A percentile compares a stretch with the other conserved stretches of the same genome.
Conservation (phyloP, 176 grass and related monocot genomes). For the Oryza officinalis region DNA sequence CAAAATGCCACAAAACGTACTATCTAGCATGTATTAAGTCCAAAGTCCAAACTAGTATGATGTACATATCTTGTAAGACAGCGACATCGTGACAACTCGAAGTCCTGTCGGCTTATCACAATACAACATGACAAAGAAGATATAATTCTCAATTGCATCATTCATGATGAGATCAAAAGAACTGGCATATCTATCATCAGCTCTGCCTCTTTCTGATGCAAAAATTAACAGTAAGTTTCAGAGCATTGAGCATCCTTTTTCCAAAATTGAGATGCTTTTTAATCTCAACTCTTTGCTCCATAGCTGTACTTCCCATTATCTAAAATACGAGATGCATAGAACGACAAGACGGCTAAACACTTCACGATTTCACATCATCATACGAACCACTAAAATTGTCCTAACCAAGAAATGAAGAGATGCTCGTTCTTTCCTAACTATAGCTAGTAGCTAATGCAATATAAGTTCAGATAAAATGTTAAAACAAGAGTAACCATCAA, state of each 20-base stretch:
- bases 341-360: background rate
- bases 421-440: background rate
- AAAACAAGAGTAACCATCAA: background rate
- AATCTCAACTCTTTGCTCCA: background rate
- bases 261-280: too few species aligned
- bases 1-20: constrained; percentile 1
- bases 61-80: background rate
- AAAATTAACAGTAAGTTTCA: background rate
- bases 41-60: background rate
- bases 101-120: background rate
- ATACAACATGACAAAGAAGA: background rate
- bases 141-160: background rate
- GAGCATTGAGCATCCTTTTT: too few species aligned
- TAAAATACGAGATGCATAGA: background rate
- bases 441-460: background rate
- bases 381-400: background rate
- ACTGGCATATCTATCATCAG: too few species aligned
- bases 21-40: background rate
- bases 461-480: too few species aligned
- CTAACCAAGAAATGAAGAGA: background rate
- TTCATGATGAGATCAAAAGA: background rate
- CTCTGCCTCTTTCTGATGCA: background rate
- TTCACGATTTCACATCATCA: background rate
- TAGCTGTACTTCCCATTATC: background rate
- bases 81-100: background rate